Conservation (phyloP, 2,329 filamentous ascomycete genomes). For the Tolypocladium album region DNA sequence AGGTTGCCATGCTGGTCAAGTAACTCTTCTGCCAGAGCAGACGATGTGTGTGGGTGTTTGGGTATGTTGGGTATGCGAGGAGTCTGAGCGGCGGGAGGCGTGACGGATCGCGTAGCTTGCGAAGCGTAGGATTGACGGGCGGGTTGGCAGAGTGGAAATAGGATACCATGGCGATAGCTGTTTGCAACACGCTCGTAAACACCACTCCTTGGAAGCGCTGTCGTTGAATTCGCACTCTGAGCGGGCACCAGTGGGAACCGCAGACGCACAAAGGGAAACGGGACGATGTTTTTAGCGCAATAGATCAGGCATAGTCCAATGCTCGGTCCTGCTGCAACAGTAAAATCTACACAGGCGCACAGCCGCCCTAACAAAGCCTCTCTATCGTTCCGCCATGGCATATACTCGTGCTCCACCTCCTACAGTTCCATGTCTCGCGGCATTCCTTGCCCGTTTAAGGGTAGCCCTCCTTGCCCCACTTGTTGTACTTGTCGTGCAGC, state of each 20-base stretch:
- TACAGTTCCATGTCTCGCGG: not conserved
- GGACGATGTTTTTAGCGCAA: constrained; percentile 5
- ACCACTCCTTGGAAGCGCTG: no score
- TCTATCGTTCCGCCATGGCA: not conserved
- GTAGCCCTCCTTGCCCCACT: constrained; percentile 98
- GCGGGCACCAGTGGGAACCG: not conserved
- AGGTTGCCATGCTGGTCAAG: constrained; percentile 25
- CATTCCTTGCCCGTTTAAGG: constrained; percentile 25
- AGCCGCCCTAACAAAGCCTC: not conserved
- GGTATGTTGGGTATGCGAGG: not conserved
- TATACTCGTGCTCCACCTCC: not conserved
- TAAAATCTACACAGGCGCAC: not conserved
- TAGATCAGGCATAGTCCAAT: constrained; percentile 14
- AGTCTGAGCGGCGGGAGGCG: not conserved
- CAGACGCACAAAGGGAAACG: not conserved
- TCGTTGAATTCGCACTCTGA: not conserved
- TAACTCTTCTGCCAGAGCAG: not conserved
- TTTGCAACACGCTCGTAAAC: not conserved
- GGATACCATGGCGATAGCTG: not conserved
- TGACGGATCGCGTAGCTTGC: not conserved
- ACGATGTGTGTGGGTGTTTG: not conserved
- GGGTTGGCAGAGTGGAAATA: not conserved
- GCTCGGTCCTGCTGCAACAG: constrained; percentile 5
- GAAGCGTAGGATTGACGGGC: not conserved
- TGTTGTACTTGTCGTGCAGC: constrained; percentile 97